phyloP scores from a whole-genome alignment of 495 filamentous ascomycete genomes.

The Neurospora cerealis region DNA sequence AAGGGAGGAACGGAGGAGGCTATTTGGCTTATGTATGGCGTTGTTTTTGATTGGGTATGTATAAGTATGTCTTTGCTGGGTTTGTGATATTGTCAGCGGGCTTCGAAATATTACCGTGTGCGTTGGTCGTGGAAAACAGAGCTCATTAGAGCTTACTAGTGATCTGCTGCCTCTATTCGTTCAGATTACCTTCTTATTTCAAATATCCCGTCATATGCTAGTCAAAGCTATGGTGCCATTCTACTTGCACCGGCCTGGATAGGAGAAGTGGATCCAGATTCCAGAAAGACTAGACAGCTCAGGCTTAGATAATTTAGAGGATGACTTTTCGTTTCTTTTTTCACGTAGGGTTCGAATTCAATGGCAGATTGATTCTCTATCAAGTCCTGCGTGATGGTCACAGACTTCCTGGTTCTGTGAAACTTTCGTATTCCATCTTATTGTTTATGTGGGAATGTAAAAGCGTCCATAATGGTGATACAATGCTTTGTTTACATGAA shows the following conservation, averaged over 20 bases:
- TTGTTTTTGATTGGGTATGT: neutral
- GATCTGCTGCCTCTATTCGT: neutral
- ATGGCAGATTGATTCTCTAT: neutral
- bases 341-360: neutral
- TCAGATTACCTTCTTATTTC: neutral
- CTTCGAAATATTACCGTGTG: neutral
- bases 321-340: neutral
- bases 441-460: neutral
- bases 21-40: neutral
- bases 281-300: neutral
- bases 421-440: neutral
- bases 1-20: neutral
- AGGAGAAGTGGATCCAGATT: neutral
- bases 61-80: neutral
- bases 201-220: neutral
- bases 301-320: neutral
- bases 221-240: neutral
- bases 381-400: neutral
- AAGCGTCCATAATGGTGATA: neutral
- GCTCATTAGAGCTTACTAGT: neutral
- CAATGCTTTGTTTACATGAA: neutral
- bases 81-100: neutral
- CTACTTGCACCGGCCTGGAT: neutral
- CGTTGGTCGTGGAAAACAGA: neutral
- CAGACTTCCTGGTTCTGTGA: neutral